Conservation (phyloP, 129 eudicot species). For the Chrysanthemum makinoi region DNA sequence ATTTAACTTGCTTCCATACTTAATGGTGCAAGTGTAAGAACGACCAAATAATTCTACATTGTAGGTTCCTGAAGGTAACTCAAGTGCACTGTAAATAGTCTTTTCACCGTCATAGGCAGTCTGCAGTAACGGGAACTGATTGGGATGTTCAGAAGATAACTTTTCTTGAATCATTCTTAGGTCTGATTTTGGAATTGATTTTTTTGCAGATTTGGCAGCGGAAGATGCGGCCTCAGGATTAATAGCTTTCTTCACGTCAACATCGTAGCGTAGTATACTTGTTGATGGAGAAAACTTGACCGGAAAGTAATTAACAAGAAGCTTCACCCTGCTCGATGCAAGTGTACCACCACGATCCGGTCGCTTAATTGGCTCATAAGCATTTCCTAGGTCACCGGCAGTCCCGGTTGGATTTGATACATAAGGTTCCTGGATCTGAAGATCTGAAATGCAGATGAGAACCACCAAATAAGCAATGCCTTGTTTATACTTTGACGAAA, state of each 20-base stretch:
- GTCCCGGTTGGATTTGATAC: no score
- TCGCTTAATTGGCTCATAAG: conserved; percentile 43
- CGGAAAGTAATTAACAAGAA: conserved; percentile 63
- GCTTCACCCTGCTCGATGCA: conserved; percentile 23
- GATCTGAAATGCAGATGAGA: conserved; percentile 10
- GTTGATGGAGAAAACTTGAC: conserved; percentile 40
- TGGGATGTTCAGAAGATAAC: conserved; percentile 34
- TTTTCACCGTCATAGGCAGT: conserved; percentile 77
- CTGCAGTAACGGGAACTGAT: conserved; percentile 34
- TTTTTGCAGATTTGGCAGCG: conserved; percentile 28
- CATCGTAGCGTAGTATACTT: conserved; percentile 46
- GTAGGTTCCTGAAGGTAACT: conserved; percentile 44
- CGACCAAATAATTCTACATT: conserved; percentile 37
- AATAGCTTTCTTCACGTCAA: conserved; percentile 39
- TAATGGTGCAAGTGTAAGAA: conserved; percentile 40
- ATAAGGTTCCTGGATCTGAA: conserved; percentile 14
- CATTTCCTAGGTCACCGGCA: not conserved
- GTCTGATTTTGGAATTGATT: conserved; percentile 31
- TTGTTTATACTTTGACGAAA: no score
- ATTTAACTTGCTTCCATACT: conserved; percentile 45
- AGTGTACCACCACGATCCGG: conserved; percentile 53
- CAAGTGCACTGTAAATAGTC: conserved; percentile 50
- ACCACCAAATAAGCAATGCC: no score
- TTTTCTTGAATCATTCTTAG: conserved; percentile 37
- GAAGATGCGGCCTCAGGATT: conserved; percentile 34